Percentiles rank a stretch among this genome's conserved stretches.
Conservation (phyloP, 2,329 filamentous ascomycete species). For the Talaromyces sp. region DNA sequence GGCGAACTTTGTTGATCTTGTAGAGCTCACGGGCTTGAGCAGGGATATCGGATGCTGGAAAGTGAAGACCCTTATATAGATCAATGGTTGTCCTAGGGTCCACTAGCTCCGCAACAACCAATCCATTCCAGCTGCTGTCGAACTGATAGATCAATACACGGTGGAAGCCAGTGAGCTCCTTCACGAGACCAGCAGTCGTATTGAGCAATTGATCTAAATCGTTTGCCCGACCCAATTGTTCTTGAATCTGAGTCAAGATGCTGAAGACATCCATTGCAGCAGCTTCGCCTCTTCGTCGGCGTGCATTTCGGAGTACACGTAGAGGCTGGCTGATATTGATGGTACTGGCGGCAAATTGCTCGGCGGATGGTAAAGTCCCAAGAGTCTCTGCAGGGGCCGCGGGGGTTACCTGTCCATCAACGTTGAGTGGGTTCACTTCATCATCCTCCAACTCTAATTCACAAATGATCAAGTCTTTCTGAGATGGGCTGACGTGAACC, state of each 20-base stretch:
- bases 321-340: constrained; percentile 74
- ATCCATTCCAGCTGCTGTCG: constrained; percentile 77
- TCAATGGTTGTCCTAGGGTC: constrained; percentile 79
- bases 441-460: constrained; percentile 89
- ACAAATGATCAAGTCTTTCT: constrained; percentile 75
- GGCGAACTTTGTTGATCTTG: constrained; percentile 83
- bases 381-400: constrained; percentile 60
- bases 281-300: constrained; percentile 75
- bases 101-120: constrained; percentile 84
- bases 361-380: constrained; percentile 69
- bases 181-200: constrained; percentile 80
- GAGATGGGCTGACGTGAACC: constrained; percentile 71
- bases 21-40: constrained; percentile 87
- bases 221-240: constrained; percentile 69
- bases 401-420: constrained; percentile 21
- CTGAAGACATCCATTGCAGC: constrained; percentile 92
- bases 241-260: constrained; percentile 88
- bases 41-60: constrained; percentile 84
- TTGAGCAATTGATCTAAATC: constrained; percentile 75
- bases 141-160: constrained; percentile 94
- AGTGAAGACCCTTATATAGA: constrained; percentile 83
- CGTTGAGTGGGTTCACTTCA: constrained; percentile 54
- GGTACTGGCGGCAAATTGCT: constrained; percentile 76
- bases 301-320: constrained; percentile 73
- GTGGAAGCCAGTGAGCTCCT: constrained; percentile 87